phyloP scores from a whole-genome alignment of 2,329 filamentous ascomycete genomes.

The Coniochaeta sp. region DNA sequence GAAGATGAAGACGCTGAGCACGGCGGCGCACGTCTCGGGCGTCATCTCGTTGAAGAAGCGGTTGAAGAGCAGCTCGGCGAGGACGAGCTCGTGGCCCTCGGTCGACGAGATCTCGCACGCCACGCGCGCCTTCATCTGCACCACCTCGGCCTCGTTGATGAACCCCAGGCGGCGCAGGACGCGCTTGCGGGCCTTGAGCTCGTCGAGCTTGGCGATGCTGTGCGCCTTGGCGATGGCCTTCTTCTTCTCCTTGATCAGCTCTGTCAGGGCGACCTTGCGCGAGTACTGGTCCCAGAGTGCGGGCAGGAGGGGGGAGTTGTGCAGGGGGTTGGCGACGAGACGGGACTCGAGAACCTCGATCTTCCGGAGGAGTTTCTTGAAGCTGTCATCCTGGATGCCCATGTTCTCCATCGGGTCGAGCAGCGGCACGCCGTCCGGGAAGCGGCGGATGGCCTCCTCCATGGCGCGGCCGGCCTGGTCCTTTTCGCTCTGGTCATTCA shows the following conservation, averaged over 20 bases:
- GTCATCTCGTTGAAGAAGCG: slow-evolving; percentile 95
- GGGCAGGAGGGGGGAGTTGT: slow-evolving; percentile 78
- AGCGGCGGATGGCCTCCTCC: slow-evolving; percentile 74
- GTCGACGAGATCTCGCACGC: slow-evolving; percentile 95
- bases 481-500: slow-evolving; percentile 52
- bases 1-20: slow-evolving; percentile 92
- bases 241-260: slow-evolving; percentile 81
- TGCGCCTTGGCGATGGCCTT: slow-evolving; percentile 80
- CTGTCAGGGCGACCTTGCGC: slow-evolving; percentile 65
- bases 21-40: slow-evolving; percentile 78
- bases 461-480: slow-evolving; percentile 62
- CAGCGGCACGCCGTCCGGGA: slow-evolving; percentile 84
- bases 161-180: slow-evolving; percentile 91
- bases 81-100: slow-evolving; percentile 83
- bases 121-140: slow-evolving; percentile 93
- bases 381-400: slow-evolving; percentile 84
- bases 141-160: slow-evolving; percentile 91
- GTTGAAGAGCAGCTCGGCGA: slow-evolving; percentile 92
- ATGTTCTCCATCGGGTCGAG: slow-evolving; percentile 95
- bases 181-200: slow-evolving; percentile 91
- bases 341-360: slow-evolving; percentile 94
- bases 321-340: slow-evolving; percentile 80
- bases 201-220: slow-evolving; percentile 87
- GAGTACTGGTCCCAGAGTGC: slow-evolving; percentile 84
- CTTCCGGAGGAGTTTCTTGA: slow-evolving; percentile 90